Evolutionary conservation across 148 eudicot species (phyloP).

Genomic region (Vaccinium myrtillus): DNA sequence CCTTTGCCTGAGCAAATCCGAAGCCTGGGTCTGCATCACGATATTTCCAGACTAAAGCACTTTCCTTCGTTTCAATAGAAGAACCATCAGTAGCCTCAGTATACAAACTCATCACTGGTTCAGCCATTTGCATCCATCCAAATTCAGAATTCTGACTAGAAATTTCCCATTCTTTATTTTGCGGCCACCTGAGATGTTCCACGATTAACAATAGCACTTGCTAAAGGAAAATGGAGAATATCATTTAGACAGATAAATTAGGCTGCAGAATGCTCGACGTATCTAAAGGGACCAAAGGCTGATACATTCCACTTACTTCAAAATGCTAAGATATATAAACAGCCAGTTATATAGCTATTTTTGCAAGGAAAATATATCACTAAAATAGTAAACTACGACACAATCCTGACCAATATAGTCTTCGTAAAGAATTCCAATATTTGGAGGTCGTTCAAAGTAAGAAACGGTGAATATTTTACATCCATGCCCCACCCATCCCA

Average conservation of each 20-base stretch:
- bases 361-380: background rate
- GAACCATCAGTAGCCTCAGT: slow-evolving; percentile 59
- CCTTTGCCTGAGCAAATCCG: slow-evolving; percentile 52
- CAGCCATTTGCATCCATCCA: slow-evolving; percentile 51
- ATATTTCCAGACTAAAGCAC: slow-evolving; percentile 53
- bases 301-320: background rate
- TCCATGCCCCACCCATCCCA: background rate
- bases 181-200: slow-evolving; percentile 32
- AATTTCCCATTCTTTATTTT: slow-evolving; percentile 35
- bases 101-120: slow-evolving; percentile 49
- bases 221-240: background rate
- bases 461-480: background rate
- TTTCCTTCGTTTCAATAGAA: slow-evolving; percentile 45
- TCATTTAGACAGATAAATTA: background rate
- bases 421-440: background rate
- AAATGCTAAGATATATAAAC: background rate
- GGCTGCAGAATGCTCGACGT: background rate
- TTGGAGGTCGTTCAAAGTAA: background rate
- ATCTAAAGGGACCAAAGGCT: background rate
- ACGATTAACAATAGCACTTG: background rate
- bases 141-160: slow-evolving; percentile 32
- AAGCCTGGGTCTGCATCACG: slow-evolving; percentile 48
- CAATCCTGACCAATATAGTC: background rate
- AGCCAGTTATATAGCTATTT: background rate
- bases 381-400: background rate